These are phyloP conservation scores for Fraxinus latifolia DNA, from an alignment of 305 asterid species.

Conservation along the genomic window DNA sequence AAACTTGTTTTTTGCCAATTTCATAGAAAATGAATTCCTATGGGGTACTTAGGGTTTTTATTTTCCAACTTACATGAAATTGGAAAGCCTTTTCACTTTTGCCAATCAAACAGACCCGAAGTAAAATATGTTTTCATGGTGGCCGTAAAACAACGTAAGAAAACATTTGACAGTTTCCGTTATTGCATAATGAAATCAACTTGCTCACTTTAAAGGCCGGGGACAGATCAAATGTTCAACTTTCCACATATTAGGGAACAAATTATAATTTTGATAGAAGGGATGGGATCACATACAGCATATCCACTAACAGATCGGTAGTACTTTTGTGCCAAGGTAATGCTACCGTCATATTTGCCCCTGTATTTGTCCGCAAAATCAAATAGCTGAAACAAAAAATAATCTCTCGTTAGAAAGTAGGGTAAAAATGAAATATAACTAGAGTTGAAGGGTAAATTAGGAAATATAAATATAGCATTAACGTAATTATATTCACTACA, in stretches of 20 bases:
- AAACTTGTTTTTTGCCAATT: too few species aligned
- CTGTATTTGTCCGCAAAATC: constrained; percentile 94
- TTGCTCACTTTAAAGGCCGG: too few species aligned
- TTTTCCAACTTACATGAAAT: too few species aligned
- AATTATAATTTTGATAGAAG: not conserved
- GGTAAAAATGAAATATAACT: not conserved
- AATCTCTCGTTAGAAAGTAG: not conserved
- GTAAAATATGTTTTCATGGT: not conserved
- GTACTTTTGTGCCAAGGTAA: constrained; percentile 85
- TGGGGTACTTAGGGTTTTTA: too few species aligned
- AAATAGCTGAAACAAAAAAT: constrained; percentile 60
- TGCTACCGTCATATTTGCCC: constrained; percentile 95
- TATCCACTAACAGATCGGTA: constrained; percentile 99
- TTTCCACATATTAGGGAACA: not conserved
- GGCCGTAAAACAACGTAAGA: not conserved
- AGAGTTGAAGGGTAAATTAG: constrained; percentile 28
- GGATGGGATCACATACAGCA: constrained; percentile 54
- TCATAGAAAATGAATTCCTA: too few species aligned
- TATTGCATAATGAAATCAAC: too few species aligned
- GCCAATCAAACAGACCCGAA: too few species aligned
- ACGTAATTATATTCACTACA: not conserved
- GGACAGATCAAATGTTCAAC: not conserved
- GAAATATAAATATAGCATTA: not conserved
- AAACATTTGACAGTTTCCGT: not conserved
- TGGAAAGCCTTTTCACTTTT: too few species aligned